Percentiles rank a stretch among this genome's conserved stretches.
phyloP scores from a whole-genome alignment of 2,329 filamentous ascomycete species.

The Raffaelea albimanens region DNA sequence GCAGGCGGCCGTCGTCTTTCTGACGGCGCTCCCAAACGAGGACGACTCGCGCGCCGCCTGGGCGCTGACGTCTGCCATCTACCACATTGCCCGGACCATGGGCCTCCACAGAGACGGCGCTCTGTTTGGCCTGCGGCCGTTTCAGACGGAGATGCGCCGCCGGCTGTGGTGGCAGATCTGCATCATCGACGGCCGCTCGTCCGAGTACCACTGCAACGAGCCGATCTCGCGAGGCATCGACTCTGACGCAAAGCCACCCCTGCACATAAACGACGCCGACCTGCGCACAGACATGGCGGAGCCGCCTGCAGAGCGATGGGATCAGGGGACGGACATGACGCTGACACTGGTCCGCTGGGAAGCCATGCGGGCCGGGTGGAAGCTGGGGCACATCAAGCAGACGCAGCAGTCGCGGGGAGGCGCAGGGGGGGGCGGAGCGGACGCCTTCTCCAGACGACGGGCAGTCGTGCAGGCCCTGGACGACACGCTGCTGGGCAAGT shows the following conservation, averaged over 20 bases:
- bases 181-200: constrained; percentile 41
- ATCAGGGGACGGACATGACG: constrained; percentile 47
- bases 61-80: constrained; percentile 48
- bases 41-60: constrained; percentile 42
- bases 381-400: constrained; percentile 7
- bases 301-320: constrained; percentile 33
- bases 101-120: constrained; percentile 42
- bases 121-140: constrained; percentile 36
- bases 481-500: constrained; percentile 9
- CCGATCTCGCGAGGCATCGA: constrained; percentile 26
- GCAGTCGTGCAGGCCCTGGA: constrained; percentile 15
- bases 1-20: constrained; percentile 47
- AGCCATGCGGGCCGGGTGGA: constrained; percentile 10
- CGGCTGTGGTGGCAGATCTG: constrained; percentile 49
- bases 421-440: neutral
- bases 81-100: constrained; percentile 39
- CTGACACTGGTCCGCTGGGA: constrained; percentile 18
- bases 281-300: constrained; percentile 33
- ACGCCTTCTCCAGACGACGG: too few species aligned
- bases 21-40: constrained; percentile 34
- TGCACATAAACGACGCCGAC: constrained; percentile 42
- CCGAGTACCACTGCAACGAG: constrained; percentile 42
- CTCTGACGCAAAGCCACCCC: constrained; percentile 38
- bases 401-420: neutral
- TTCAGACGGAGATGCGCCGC: constrained; percentile 48